phyloP scores from a whole-genome alignment of 2,329 filamentous ascomycete genomes.

The Fonsecaea multimorphosa region DNA sequence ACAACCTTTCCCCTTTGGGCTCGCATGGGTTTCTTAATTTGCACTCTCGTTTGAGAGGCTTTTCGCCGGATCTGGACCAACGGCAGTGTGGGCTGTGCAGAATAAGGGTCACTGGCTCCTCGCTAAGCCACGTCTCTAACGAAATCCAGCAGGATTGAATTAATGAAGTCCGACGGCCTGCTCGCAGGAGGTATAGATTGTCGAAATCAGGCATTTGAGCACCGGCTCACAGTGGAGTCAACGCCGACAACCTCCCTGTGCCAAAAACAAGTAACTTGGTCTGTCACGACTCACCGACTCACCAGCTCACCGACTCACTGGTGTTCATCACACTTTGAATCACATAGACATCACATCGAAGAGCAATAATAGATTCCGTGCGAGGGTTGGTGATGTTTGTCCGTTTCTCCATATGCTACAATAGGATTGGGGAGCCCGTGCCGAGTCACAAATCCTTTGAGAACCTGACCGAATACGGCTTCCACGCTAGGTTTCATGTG shows the following conservation, averaged over 20 bases:
- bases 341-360: neutral
- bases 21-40: constrained; percentile 3
- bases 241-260: neutral
- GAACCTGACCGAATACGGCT: neutral
- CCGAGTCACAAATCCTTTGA: constrained; percentile 8
- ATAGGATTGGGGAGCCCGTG: constrained; percentile 6
- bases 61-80: neutral
- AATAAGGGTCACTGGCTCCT: neutral
- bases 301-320: too few species aligned
- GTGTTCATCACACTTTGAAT: neutral
- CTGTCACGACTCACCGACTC: neutral
- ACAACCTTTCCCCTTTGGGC: neutral
- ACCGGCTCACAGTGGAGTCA: neutral
- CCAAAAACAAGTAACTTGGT: neutral
- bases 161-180: neutral
- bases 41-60: constrained; percentile 3
- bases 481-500: constrained; percentile 13
- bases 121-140: neutral
- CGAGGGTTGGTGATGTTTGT: neutral
- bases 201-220: neutral
- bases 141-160: neutral
- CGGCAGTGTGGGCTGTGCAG: neutral
- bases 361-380: neutral
- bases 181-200: neutral
- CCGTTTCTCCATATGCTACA: neutral